Base-by-base conservation (phyloP, 2,329 filamentous ascomycete genomes). In the Onygena corvina region DNA sequence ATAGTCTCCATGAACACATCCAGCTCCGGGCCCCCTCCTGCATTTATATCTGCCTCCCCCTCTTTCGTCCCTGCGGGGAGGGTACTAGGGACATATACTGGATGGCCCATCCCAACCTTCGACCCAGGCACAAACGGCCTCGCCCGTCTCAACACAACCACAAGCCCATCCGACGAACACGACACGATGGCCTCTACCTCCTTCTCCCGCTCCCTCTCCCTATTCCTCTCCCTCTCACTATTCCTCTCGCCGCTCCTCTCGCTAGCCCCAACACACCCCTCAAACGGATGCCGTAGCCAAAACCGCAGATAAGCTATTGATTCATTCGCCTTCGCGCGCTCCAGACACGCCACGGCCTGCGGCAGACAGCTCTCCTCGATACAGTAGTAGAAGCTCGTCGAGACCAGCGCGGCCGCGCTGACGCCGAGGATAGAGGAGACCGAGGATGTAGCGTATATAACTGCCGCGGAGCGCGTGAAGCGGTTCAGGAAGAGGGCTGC, bases 121-220 rank as follows among this genome's bases (percentile, higher is more conserved):
- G 48, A 57, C 44, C 52, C 74, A 72, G 49, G 83, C 42, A 88
- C 79, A 5, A 79, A 73, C 3, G 85, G 81, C 21, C 84, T 77
- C 20, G 86, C 86, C 54, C 77, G 79, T 50, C 87, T 78, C 11
- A 93, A 70, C 46, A 90, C 81, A 5, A 93, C 86, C 2, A 93
- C 86, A 0, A 94, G 71, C 0, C 87, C 87, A 62, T 94, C 87
- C 0, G 87, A 93, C 1, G 86, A 87, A 66, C 87, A 94, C 0
- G 87, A 93, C 3, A 94, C 81, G n/a, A 94, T 86, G 1, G 86
- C 87, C 67, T 94, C 87, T 3, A 94, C 70, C 66, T 93, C 86
- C n/a, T n/a, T n/a, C n/a, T n/a, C n/a, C n/a, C n/a, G n/a, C n/a
- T n/a, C n/a, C n/a, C n/a, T n/a, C n/a, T n/a, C n/a, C n/a, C n/a